phyloP scores from a whole-genome alignment of 2,329 filamentous ascomycete species.

The Geosmithia morbida region DNA sequence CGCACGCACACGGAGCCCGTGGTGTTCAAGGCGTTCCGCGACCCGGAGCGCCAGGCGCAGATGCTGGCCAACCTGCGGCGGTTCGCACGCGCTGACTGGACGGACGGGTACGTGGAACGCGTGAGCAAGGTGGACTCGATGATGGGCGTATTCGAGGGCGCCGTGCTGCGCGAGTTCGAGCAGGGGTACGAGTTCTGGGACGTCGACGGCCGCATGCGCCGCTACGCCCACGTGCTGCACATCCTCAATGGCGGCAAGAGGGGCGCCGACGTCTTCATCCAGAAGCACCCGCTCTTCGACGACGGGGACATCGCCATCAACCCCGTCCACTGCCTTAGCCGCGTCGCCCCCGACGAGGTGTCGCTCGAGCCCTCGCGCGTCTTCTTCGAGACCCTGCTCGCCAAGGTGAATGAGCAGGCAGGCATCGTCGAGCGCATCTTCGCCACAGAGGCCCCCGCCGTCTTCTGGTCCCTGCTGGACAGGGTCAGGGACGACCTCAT shows the following conservation, averaged over 20 bases:
- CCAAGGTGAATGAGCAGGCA: conserved; percentile 71
- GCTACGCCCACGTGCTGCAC: conserved; percentile 77
- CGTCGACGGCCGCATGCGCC: conserved; percentile 74
- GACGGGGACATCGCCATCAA: conserved; percentile 53
- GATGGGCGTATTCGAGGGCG: conserved; percentile 75
- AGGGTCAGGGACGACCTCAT: conserved; percentile 75
- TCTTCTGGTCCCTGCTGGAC: conserved; percentile 67
- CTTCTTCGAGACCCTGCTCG: conserved; percentile 65
- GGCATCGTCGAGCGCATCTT: conserved; percentile 73
- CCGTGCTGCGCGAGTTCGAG: conserved; percentile 82
- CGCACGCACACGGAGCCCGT: conserved; percentile 66
- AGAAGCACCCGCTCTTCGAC: conserved; percentile 73
- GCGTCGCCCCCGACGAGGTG: conserved; percentile 48
- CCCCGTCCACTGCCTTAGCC: conserved; percentile 69
- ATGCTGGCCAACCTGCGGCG: conserved; percentile 70
- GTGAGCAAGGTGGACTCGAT: conserved; percentile 61
- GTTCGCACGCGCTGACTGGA: conserved; percentile 71
- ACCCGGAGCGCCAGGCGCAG: conserved; percentile 80
- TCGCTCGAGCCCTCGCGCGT: conserved; percentile 65
- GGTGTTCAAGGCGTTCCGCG: conserved; percentile 73
- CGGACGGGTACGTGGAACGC: conserved; percentile 56
- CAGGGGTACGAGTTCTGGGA: conserved; percentile 84
- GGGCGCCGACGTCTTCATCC: conserved; percentile 72
- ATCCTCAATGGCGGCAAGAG: conserved; percentile 67
- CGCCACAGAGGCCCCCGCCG: conserved; percentile 44